These are phyloP conservation scores for Fonsecaea nubica DNA, from an alignment of 2,329 filamentous ascomycete species.

Conservation along the genomic window DNA sequence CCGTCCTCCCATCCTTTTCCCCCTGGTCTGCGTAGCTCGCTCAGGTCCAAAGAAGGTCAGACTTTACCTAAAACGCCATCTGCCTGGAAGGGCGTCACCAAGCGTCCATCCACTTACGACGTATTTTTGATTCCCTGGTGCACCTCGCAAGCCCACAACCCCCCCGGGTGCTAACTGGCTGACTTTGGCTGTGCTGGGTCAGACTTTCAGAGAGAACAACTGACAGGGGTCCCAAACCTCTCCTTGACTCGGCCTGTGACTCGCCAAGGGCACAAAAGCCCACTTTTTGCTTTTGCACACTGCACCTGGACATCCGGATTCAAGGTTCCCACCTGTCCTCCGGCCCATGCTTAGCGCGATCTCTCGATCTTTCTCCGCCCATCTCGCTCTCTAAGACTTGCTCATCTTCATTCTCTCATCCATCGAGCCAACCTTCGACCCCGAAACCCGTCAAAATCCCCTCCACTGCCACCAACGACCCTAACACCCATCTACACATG, in stretches of 20 bases:
- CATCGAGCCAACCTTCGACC: constrained; percentile 33
- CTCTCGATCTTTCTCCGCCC: constrained; percentile 41
- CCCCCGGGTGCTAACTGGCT: constrained; percentile 14
- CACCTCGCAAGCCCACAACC: constrained; percentile 1
- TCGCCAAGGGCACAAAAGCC: constrained; percentile 17
- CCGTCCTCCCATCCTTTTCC: not conserved
- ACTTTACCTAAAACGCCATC: constrained; percentile 12
- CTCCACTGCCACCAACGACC: constrained; percentile 3
- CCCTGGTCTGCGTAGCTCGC: not conserved
- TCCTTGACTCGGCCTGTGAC: constrained; percentile 11
- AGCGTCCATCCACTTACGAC: constrained; percentile 4
- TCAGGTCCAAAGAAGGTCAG: not conserved
- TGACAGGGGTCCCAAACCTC: constrained; percentile 11
- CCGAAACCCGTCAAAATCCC: constrained; percentile 28
- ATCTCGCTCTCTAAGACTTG: constrained; percentile 41
- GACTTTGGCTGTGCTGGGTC: constrained; percentile 15
- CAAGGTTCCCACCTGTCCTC: constrained; percentile 18
- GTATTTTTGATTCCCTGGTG: constrained; percentile 11
- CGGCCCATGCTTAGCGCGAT: constrained; percentile 38
- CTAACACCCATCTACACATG: not conserved
- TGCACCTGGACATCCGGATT: constrained; percentile 21
- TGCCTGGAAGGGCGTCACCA: constrained; percentile 13
- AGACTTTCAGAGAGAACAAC: constrained; percentile 15
- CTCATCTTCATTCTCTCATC: constrained; percentile 37
- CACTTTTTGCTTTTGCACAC: constrained; percentile 13